Conservation (phyloP, 208 protist species). For the Crithidia fasciculata region DNA sequence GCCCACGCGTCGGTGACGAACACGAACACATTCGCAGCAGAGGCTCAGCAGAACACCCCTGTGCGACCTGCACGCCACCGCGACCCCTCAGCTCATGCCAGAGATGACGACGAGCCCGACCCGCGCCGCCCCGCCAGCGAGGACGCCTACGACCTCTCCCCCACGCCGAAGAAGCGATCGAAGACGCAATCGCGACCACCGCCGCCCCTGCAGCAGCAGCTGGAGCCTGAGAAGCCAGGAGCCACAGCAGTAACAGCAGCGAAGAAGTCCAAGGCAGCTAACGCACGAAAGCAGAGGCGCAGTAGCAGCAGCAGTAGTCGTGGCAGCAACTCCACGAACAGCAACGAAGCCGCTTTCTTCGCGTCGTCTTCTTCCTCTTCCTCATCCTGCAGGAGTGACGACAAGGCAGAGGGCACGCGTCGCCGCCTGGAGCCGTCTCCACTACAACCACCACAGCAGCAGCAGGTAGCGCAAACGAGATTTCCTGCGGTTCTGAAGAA, state of each 20-base stretch:
- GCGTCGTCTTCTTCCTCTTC: neutral
- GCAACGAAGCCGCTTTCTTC: slow-evolving; percentile 35
- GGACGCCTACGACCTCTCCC: slow-evolving; percentile 38
- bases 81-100: neutral
- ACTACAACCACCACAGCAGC: too few species aligned
- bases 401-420: neutral
- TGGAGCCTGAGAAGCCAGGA: neutral
- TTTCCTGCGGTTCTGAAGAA: too few species aligned
- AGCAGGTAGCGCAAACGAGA: too few species aligned
- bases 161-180: slow-evolving; percentile 65
- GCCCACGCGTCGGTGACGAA: neutral
- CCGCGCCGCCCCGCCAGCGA: slow-evolving; percentile 11
- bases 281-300: neutral
- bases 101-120: slow-evolving; percentile 16
- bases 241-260: neutral
- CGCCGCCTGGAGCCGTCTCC: too few species aligned
- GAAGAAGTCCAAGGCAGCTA: neutral
- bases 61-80: neutral
- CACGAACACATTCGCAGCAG: too few species aligned
- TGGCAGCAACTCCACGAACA: slow-evolving; percentile 15
- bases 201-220: neutral
- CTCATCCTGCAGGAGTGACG: slow-evolving; percentile 10
- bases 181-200: slow-evolving; percentile 42
- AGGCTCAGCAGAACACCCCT: too few species aligned
- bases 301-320: slow-evolving; percentile 16